Conservation (phyloP, 371 early-diverging fungal species). For the Chytridiales sp. region DNA sequence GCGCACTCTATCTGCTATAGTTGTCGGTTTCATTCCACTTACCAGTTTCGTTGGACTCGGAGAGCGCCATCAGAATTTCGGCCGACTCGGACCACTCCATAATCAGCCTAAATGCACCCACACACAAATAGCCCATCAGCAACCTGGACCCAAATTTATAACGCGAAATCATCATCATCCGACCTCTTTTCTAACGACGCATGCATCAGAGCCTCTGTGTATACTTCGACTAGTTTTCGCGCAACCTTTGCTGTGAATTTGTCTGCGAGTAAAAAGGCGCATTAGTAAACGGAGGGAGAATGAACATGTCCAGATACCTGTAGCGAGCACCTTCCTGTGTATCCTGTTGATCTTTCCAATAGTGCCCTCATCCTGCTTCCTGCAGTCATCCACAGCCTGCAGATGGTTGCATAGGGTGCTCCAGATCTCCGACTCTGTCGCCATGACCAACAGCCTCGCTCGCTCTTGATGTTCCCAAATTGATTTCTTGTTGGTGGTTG, state of each 20-base stretch:
- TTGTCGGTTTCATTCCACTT: too few relatives aligned
- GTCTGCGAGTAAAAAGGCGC: neutral
- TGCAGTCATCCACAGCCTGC: constrained; percentile 17
- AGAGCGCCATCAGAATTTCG: constrained; percentile 7
- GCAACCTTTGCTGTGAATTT: constrained; percentile 24
- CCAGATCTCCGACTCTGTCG: constrained; percentile 2
- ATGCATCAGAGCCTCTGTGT: constrained; percentile 1
- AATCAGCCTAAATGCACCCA: too few relatives aligned
- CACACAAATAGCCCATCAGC: too few relatives aligned
- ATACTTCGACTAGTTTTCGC: constrained; percentile 16
- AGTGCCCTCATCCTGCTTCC: constrained; percentile 2
- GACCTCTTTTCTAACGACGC: constrained; percentile 15
- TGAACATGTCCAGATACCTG: neutral
- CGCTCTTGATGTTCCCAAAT: too few relatives aligned
- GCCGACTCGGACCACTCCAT: neutral
- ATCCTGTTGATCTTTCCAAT: constrained; percentile 26
- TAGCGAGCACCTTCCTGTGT: constrained; percentile 16
- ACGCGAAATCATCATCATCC: neutral
- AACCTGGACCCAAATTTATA: neutral
- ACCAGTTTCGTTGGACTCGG: too few relatives aligned
- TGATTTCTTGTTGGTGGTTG: too few relatives aligned
- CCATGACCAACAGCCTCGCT: too few relatives aligned
- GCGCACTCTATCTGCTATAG: too few relatives aligned
- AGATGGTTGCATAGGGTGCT: neutral
- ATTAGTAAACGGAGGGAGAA: neutral